A percentile compares a stretch with the other conserved stretches of the same genome.
Conservation (phyloP, 805 yeast species). For the Wickerhamomyces queroliae region DNA sequence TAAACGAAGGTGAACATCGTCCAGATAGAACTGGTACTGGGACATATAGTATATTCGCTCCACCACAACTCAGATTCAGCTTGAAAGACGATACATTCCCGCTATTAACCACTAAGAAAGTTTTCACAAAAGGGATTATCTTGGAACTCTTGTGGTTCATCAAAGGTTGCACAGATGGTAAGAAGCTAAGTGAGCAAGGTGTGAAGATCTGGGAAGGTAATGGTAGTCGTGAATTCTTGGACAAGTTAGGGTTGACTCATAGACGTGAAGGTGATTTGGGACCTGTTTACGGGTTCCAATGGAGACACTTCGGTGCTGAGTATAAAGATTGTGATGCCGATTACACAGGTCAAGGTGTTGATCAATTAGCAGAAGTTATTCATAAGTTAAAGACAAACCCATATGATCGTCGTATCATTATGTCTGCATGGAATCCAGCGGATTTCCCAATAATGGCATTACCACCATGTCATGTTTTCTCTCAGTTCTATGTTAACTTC, state of each 20-base stretch:
- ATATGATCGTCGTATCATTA: conserved; percentile 86
- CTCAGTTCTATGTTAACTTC: conserved; percentile 90
- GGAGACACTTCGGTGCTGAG: conserved; percentile 98
- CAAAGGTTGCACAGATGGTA: conserved; percentile 85
- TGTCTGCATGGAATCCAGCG: conserved; percentile 99
- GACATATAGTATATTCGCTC: conserved; percentile 84
- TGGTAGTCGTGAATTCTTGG: conserved; percentile 89
- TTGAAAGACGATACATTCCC: conserved; percentile 75
- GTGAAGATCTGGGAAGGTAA: conserved; percentile 99
- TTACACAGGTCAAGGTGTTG: conserved; percentile 83
- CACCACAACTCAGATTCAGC: conserved; percentile 88
- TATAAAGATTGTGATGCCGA: conserved; percentile 83
- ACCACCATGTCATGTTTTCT: conserved; percentile 97
- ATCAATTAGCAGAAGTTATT: conserved; percentile 79
- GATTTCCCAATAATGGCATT: conserved; percentile 92
- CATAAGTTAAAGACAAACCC: conserved; percentile 81
- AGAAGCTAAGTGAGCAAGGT: conserved; percentile 68
- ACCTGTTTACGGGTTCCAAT: conserved; percentile 98
- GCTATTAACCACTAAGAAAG: conserved; percentile 85
- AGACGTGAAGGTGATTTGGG: conserved; percentile 94
- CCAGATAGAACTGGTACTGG: conserved; percentile 99
- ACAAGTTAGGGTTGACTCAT: conserved; percentile 69
- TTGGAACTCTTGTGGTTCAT: conserved; percentile 93
- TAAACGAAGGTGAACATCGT: conserved; percentile 81
- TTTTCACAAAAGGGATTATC: conserved; percentile 82